phyloP scores from a whole-genome alignment of 306 rosid genomes.

The Bauhinia variegata region DNA sequence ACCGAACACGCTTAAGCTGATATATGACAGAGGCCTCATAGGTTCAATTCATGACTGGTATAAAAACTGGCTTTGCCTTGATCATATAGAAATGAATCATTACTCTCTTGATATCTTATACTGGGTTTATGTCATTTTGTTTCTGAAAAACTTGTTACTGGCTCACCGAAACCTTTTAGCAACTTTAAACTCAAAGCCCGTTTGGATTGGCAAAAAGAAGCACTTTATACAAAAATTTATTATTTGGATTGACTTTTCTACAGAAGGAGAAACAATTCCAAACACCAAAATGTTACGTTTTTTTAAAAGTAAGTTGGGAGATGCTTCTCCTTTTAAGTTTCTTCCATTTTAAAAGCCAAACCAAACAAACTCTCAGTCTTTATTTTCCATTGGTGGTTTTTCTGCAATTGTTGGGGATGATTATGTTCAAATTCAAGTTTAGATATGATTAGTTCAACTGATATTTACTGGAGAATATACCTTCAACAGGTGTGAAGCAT shows the following conservation, averaged over 20 bases:
- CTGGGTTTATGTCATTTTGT: conserved; percentile 10
- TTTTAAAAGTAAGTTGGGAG: no score
- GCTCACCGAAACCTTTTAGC: neutral
- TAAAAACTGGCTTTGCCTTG: conserved; percentile 20
- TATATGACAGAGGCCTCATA: conserved; percentile 91
- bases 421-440: neutral
- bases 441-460: no score
- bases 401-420: conserved; percentile 20
- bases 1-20: conserved; percentile 80
- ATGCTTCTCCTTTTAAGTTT: no score
- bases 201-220: no score
- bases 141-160: neutral
- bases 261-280: no score
- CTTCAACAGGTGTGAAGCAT: conserved; percentile 81
- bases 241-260: no score
- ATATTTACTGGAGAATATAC: conserved; percentile 25
- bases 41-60: conserved; percentile 87
- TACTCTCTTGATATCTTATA: conserved; percentile 10
- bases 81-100: neutral
- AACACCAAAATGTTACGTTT: no score
- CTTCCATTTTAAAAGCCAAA: no score
- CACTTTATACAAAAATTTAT: no score
- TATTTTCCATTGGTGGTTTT: neutral
- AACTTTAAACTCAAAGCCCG: neutral
- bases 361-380: no score